Base-by-base conservation (phyloP, 306 rosid species). In the Spatholobus suberectus region DNA sequence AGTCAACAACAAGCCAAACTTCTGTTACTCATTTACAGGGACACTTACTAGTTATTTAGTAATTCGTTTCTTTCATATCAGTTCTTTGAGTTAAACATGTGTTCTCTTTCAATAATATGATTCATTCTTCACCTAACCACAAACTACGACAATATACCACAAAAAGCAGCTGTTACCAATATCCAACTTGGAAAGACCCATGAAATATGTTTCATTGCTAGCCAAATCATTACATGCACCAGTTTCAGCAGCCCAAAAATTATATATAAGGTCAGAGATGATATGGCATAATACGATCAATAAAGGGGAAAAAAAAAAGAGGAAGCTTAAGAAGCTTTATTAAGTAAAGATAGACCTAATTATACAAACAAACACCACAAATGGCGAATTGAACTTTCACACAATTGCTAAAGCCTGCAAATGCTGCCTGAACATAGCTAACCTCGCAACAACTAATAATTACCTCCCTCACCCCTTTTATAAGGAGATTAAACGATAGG, bases 151-250 rank as follows among this genome's bases (percentile, higher is more conserved):
- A 35, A 35, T 37, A 37, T 67, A 67, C 18, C 51, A 67, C 15
- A 67, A 37, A 38, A 67, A 67, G 3, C n/a, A 66, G 29, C 51
- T 38, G 15, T 67, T 10, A 18, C 11, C n/a, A 38, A 66, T 37
- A 29, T 18, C 8, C 29, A 67, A 9, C 29, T 38, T 37, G 51
- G 29, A 38, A 67, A 10, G 51, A 18, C 51, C 51, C 49, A 37
- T n/a, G 46, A 38, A 38, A 37, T 63, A 63, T 38, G 26, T 7
- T 34, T 8, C 26, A 66, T 35, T 66, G 72, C 27, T 35, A 66
- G 72, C 72, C 72, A 35, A 34, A 66, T 66, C 72, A 66, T n/a
- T 66, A n/a, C 72, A 66, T 66, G 72, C 47, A 66, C 8, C 26
- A 66, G 47, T 66, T 66, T 35, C 27, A 66, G 43, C 27, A 66